Evolutionary conservation across 768 basidiomycete species (phyloP), one percentile per base, ranked within the genome.

Genomic region (Roridomyces roridus): DNA sequence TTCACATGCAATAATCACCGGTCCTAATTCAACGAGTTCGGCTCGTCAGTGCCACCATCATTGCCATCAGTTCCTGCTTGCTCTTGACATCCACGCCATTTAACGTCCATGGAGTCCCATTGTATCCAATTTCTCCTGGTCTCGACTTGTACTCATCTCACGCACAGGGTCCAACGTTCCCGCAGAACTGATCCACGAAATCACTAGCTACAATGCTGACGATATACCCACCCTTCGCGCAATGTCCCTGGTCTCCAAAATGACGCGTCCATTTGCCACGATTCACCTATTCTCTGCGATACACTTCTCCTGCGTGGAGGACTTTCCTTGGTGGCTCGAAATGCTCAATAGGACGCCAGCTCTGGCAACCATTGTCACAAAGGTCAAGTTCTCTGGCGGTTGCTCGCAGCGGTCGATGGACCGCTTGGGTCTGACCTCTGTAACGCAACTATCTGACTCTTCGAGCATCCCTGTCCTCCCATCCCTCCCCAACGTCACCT

Each of bases 91-190:
- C n/a, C n/a, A n/a, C n/a, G n/a, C n/a, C n/a, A n/a, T n/a, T n/a
- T n/a, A n/a, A n/a, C n/a, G n/a, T n/a, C n/a, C n/a, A n/a, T n/a
- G n/a, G n/a, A n/a, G n/a, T n/a, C n/a, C n/a, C n/a, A n/a, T n/a
- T n/a, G n/a, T n/a, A n/a, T n/a, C n/a, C n/a, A n/a, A n/a, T n/a
- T n/a, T n/a, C n/a, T n/a, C n/a, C n/a, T n/a, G n/a, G n/a, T n/a
- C n/a, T n/a, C n/a, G n/a, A n/a, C n/a, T n/a, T n/a, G n/a, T n/a
- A n/a, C n/a, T n/a, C n/a, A n/a, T n/a, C n/a, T n/a, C n/a, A n/a
- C n/a, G n/a, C n/a, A n/a, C n/a, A 60, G 59, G 59, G 53, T 46
- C 48, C 18, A 17, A 14, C n/a, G n/a, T 60, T 7, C 59, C 59
- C 17, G 21, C 45, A 3, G 60, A 62, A 57, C 17, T 57, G 11